phyloP scores from a whole-genome alignment of 2,329 filamentous ascomycete genomes.

The Sporothrix globosa region DNA sequence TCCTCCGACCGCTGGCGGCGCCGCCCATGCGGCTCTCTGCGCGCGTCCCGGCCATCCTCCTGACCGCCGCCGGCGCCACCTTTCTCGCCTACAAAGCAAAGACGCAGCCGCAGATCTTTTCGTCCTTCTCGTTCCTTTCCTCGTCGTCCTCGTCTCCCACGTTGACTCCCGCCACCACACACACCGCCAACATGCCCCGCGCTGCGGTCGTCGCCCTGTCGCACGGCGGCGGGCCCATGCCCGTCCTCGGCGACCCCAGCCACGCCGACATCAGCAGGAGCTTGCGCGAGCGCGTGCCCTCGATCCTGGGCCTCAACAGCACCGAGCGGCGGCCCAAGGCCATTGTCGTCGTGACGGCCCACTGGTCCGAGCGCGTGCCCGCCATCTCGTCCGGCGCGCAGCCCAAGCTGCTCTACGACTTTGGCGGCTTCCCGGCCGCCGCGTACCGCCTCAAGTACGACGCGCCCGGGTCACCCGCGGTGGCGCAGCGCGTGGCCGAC shows the following conservation, averaged over 20 bases:
- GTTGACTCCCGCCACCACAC: not conserved
- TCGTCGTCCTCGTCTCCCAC: not conserved
- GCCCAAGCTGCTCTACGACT: constrained; percentile 59
- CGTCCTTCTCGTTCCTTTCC: not conserved
- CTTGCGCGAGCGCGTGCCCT: constrained; percentile 57
- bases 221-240: constrained; percentile 61
- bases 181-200: constrained; percentile 45
- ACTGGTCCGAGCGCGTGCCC: constrained; percentile 57
- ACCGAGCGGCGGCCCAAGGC: constrained; percentile 48
- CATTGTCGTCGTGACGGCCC: constrained; percentile 61
- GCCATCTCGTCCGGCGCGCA: constrained; percentile 55
- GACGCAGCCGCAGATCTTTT: not conserved
- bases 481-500: constrained; percentile 55
- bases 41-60: constrained; percentile 32
- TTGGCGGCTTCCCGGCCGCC: constrained; percentile 61
- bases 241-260: constrained; percentile 58
- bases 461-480: constrained; percentile 57
- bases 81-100: constrained; percentile 32
- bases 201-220: constrained; percentile 54
- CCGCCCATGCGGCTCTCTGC: constrained; percentile 35
- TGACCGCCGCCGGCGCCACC: constrained; percentile 33
- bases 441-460: constrained; percentile 60
- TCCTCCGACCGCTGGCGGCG: constrained; percentile 18
- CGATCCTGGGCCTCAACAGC: constrained; percentile 59
- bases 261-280: constrained; percentile 57